These are phyloP conservation scores for Diaporthe citrichinensis DNA, from an alignment of 2,329 filamentous ascomycete species.

Conservation along the genomic window DNA sequence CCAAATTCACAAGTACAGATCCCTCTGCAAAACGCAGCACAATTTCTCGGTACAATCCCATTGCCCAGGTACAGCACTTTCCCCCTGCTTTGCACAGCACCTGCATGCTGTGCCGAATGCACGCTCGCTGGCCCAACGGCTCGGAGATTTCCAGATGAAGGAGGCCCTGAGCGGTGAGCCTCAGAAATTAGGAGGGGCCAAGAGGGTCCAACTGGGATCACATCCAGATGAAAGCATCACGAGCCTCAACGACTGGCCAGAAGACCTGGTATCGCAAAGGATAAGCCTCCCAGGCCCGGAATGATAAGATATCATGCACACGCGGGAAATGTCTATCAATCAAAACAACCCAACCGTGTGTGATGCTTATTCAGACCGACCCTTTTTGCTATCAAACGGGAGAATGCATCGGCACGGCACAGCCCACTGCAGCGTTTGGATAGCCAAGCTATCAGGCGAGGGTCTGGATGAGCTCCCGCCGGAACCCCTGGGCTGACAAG, in stretches of 20 bases:
- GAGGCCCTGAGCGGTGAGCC: conserved; percentile 34
- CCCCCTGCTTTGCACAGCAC: not conserved
- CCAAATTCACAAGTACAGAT: not conserved
- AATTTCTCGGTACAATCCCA: not conserved
- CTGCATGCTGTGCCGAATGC: not conserved
- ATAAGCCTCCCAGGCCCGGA: not conserved
- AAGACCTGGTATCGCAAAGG: conserved; percentile 12
- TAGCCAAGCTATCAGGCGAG: not conserved
- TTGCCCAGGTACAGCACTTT: not conserved
- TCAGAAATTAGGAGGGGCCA: conserved; percentile 1
- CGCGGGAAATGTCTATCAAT: conserved; percentile 12
- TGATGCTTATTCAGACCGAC: conserved; percentile 17
- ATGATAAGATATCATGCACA: not conserved
- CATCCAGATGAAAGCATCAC: conserved; percentile 28
- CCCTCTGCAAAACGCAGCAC: not conserved
- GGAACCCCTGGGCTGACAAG: conserved; percentile 13
- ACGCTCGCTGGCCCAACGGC: conserved; percentile 2
- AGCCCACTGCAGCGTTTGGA: not conserved
- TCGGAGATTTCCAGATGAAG: not conserved
- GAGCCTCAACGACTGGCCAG: conserved; percentile 36
- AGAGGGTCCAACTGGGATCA: conserved; percentile 17
- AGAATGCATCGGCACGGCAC: conserved; percentile 13
- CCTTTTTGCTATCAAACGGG: not conserved
- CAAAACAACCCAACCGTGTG: not conserved
- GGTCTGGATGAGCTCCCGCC: not conserved